Evolutionary conservation across 805 yeast genomes (phyloP).

Genomic region (Pichia kluyveri): DNA sequence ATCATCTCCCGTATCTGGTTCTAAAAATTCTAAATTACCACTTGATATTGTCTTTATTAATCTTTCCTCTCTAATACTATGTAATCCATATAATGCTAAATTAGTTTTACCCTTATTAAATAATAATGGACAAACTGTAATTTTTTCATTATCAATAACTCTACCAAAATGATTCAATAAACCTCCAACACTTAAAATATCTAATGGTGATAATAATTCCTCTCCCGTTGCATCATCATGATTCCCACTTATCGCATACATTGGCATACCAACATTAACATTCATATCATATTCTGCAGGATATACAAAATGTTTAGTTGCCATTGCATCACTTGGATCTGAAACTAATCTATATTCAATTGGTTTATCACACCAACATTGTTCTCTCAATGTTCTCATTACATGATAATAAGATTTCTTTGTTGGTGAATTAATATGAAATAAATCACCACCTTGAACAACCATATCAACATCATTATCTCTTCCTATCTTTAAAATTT

Average conservation of each 20-base stretch:
- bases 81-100: conserved; percentile 81
- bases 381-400: conserved; percentile 54
- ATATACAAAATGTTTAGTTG: conserved; percentile 49
- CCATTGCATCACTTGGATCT: conserved; percentile 60
- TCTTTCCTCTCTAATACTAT: conserved; percentile 84
- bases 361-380: conserved; percentile 81
- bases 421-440: conserved; percentile 83
- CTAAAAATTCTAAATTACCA: conserved; percentile 67
- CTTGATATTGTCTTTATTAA: conserved; percentile 73
- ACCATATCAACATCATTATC: conserved; percentile 77
- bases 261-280: conserved; percentile 78
- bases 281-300: conserved; percentile 90
- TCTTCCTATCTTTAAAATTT: conserved; percentile 64
- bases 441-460: conserved; percentile 86
- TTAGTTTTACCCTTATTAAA: conserved; percentile 77
- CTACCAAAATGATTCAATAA: conserved; percentile 85
- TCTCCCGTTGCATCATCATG: conserved; percentile 96
- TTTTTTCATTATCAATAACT: conserved; percentile 64
- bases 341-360: conserved; percentile 76
- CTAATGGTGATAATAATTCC: conserved; percentile 75
- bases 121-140: conserved; percentile 65
- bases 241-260: conserved; percentile 89
- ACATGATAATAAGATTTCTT: conserved; percentile 83
- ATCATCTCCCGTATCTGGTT: conserved; percentile 40
- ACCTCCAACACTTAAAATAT: conserved; percentile 72